These are phyloP conservation scores for Gossypium thurberi DNA, from an alignment of 345 rosid species.

Conservation along the genomic window DNA sequence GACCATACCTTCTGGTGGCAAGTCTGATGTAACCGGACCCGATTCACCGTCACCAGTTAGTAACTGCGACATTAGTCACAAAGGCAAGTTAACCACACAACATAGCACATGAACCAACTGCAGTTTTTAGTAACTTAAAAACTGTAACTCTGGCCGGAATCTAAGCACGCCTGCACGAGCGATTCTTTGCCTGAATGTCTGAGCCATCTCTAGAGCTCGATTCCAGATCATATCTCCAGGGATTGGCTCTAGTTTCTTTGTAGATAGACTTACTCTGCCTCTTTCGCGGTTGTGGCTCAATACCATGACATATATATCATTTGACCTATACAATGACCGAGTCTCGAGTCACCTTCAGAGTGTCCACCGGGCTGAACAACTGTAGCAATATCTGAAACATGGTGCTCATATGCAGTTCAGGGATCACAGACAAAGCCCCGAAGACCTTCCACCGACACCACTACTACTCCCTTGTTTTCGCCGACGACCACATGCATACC, in stretches of 20 bases:
- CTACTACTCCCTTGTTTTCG: conserved; percentile 90
- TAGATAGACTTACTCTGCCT: neutral
- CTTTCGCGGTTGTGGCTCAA: neutral
- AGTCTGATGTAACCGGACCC: neutral
- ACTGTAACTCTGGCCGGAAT: neutral
- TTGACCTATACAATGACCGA: neutral
- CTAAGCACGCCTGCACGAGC: neutral
- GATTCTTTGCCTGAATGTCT: neutral
- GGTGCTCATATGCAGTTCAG: neutral
- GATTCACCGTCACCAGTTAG: neutral
- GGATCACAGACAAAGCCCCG: conserved; percentile 57
- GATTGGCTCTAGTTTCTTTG: neutral
- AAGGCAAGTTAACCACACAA: no score
- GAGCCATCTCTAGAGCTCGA: neutral
- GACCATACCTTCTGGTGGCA: neutral
- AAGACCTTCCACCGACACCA: conserved; percentile 73
- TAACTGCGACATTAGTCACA: neutral
- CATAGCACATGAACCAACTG: neutral
- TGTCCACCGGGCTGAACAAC: neutral
- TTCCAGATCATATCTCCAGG: neutral
- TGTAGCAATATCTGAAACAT: neutral
- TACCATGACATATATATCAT: neutral
- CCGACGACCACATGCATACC: conserved; percentile 51
- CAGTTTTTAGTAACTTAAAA: no score
- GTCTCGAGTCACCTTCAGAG: neutral